These are phyloP conservation scores for Trichoderma endophyticum DNA, from an alignment of 2,329 filamentous ascomycete species.

Conservation along the genomic window DNA sequence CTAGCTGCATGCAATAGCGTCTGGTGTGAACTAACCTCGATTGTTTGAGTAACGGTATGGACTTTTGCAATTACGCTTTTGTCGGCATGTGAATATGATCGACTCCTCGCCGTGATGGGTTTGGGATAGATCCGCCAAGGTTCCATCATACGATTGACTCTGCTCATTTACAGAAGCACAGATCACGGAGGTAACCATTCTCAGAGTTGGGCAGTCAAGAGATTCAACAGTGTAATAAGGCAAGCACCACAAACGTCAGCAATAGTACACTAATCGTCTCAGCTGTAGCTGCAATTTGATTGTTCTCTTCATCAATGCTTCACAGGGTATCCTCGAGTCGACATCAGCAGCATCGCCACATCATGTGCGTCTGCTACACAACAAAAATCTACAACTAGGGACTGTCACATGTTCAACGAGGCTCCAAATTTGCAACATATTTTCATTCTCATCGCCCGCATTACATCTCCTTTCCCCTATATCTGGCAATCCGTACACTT, in stretches of 20 bases:
- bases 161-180: not conserved
- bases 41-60: not conserved
- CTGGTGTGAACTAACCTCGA: not conserved
- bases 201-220: not conserved
- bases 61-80: not conserved
- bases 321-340: not conserved
- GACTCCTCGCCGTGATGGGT: not conserved
- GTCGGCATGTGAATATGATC: not conserved
- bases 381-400: not conserved
- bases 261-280: not conserved
- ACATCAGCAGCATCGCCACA: not conserved
- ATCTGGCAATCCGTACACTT: conserved; percentile 7
- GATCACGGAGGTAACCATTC: not conserved
- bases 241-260: not conserved
- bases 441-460: not conserved
- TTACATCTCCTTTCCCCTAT: not conserved
- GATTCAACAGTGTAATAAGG: not conserved
- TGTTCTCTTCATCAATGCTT: not conserved
- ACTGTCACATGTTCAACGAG: not conserved
- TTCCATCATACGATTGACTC: not conserved
- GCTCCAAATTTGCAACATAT: not conserved
- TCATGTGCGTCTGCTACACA: not conserved
- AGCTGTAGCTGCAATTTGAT: not conserved
- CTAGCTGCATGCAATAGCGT: not conserved
- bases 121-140: not conserved